phyloP scores from a whole-genome alignment of 176 grass and related monocot species.

The Musa troglodytarum region DNA sequence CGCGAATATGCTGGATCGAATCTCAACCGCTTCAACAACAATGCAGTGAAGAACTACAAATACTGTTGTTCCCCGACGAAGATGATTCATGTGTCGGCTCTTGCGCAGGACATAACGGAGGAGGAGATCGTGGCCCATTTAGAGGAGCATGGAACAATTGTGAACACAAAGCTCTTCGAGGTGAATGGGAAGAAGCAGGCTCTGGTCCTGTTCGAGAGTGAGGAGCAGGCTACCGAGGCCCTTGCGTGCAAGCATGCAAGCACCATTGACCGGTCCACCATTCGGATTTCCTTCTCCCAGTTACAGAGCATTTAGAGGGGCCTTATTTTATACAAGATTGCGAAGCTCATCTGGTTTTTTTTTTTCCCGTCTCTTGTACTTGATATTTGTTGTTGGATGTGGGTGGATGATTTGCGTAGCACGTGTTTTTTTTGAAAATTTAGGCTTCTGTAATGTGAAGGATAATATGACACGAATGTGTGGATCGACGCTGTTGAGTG shows the following conservation, averaged over 20 bases:
- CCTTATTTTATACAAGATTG: neutral
- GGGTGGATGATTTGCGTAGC: too few species aligned
- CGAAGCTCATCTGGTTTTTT: neutral
- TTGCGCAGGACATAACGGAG: conserved; percentile 62
- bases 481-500: too few species aligned
- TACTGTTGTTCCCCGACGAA: conserved; percentile 89
- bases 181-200: conserved; percentile 79
- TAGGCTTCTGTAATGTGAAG: too few species aligned
- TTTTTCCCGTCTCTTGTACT: neutral
- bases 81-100: conserved; percentile 88
- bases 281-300: conserved; percentile 90
- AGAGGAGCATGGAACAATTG: conserved; percentile 58
- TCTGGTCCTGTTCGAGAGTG: conserved; percentile 54
- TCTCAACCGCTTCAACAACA: conserved; percentile 76
- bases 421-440: too few species aligned
- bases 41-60: conserved; percentile 76
- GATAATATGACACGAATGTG: too few species aligned
- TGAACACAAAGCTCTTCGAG: conserved; percentile 84
- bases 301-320: conserved; percentile 58
- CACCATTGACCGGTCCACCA: conserved; percentile 51
- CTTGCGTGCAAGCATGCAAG: conserved; percentile 84
- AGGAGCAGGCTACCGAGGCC: conserved; percentile 68
- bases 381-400: neutral
- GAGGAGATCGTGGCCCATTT: conserved; percentile 51
- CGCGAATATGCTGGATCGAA: conserved; percentile 64